Base-by-base conservation (phyloP, 1,139 yeast genomes). In the Nadsonia starkeyi-henricii region DNA sequence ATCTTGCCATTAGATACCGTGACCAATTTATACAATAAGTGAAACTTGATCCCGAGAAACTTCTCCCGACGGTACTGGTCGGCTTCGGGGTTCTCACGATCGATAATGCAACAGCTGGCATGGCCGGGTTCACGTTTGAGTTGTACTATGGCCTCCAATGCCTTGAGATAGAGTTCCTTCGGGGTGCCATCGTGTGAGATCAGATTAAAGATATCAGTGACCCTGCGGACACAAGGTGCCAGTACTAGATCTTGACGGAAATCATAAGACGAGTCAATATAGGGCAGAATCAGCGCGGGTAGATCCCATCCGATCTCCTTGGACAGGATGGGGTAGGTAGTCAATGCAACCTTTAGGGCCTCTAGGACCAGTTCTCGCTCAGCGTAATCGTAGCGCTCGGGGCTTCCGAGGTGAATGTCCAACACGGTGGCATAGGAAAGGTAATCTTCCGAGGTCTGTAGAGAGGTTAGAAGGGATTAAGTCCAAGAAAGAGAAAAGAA, bases 221-320 rank as follows among this genome's bases (percentile, higher is more conserved):
- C 60, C 0, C 54, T 48, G 3, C 55, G 51, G 19, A 69, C 54
- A 30, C 54, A 51, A 3, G 63, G 56, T 15, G 54, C 50, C 23
- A 57, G 55, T 19, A 46, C 48, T 33, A 53, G 51, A 56, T 65
- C 44, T 58, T 61, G 41, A 13, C 51, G 58, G 54, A 61, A 52
- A 51, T 51, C 43, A 47, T 56, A 52, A 51, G 58, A 48, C 46
- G 44, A 20, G 8, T 53, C 61, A 23, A 65, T 54, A 51, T 60
- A 66, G 21, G 60, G 58, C 43, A 85, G 59, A 19, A 88, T 57
- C 44, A 84, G 60, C 33, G 70, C 73, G 0, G 95, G 96, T 20
- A 88, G 61, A 62, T 88, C 96, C 96, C 96, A 88, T 1, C 94
- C 95, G 51, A 85, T 76, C 56, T 82, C 85, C 51, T 73, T 68